Evolutionary conservation across 208 protist species (phyloP).

Genomic region (Trypanosomatidae sp.): DNA sequence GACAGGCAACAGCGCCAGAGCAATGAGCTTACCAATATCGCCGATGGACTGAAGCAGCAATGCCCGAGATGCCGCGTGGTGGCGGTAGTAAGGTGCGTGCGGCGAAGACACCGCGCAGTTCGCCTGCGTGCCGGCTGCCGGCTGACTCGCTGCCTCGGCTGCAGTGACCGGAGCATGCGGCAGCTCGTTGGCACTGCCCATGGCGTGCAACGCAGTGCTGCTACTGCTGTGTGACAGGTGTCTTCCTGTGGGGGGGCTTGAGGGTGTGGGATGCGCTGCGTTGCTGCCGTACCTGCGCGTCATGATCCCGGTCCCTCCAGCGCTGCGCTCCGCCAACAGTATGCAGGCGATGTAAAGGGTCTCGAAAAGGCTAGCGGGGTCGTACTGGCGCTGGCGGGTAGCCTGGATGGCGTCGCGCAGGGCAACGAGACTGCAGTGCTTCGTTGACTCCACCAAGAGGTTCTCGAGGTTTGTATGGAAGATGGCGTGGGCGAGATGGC

Average conservation of each 20-base stretch:
- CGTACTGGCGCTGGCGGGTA: slow-evolving; percentile 42
- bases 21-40: slow-evolving; percentile 69
- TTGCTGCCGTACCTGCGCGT: not conserved
- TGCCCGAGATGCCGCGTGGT: slow-evolving; percentile 25
- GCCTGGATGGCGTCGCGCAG: slow-evolving; percentile 58
- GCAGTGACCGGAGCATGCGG: not conserved
- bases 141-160: not conserved
- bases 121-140: not conserved
- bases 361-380: slow-evolving; percentile 48
- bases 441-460: slow-evolving; percentile 51
- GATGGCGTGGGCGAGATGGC: slow-evolving; percentile 23
- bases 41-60: slow-evolving; percentile 63
- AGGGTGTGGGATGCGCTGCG: not conserved
- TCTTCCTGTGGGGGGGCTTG: not conserved
- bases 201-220: not conserved
- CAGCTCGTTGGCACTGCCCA: not conserved
- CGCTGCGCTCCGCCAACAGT: slow-evolving; percentile 25
- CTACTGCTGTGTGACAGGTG: not conserved
- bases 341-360: slow-evolving; percentile 59
- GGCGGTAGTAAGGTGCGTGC: slow-evolving; percentile 21
- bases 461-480: slow-evolving; percentile 57
- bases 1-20: slow-evolving; percentile 63
- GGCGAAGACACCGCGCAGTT: not conserved
- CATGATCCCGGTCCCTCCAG: not conserved
- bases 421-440: slow-evolving; percentile 38